phyloP scores from a whole-genome alignment of 805 yeast genomes.

The Yarrowia hollandica region DNA sequence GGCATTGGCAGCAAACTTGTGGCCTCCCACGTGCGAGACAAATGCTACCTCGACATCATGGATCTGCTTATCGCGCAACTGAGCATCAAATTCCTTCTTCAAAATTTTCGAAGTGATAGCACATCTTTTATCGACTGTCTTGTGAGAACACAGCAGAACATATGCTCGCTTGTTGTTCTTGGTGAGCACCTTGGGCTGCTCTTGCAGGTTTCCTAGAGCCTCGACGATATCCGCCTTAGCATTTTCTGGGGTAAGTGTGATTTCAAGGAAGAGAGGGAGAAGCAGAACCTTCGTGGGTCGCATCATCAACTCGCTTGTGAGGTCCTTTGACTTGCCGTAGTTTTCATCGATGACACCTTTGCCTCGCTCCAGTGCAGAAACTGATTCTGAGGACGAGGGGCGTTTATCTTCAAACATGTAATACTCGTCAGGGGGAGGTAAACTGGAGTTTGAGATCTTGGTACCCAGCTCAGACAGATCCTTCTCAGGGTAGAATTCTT shows the following conservation, averaged over 20 bases:
- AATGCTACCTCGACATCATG: slow-evolving; percentile 70
- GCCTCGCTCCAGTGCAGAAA: not conserved
- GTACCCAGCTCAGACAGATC: slow-evolving; percentile 35
- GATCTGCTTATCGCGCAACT: slow-evolving; percentile 68
- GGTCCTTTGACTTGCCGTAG: not conserved
- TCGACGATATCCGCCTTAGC: slow-evolving; percentile 48
- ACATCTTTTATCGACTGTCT: slow-evolving; percentile 88
- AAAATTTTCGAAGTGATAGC: slow-evolving; percentile 92
- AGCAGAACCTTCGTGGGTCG: slow-evolving; percentile 60
- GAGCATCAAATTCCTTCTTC: slow-evolving; percentile 72
- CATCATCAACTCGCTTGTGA: slow-evolving; percentile 35
- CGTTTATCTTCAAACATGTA: slow-evolving; percentile 44
- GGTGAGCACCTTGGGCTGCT: not conserved
- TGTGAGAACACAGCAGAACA: slow-evolving; percentile 83
- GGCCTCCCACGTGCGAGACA: slow-evolving; percentile 93
- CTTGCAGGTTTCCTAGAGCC: slow-evolving; percentile 45
- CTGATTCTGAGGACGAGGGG: slow-evolving; percentile 35
- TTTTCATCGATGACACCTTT: slow-evolving; percentile 1
- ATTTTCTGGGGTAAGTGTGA: slow-evolving; percentile 50
- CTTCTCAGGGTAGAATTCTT: not conserved
- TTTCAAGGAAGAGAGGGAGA: slow-evolving; percentile 74
- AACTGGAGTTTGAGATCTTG: slow-evolving; percentile 56
- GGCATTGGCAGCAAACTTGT: slow-evolving; percentile 89
- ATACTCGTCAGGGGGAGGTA: slow-evolving; percentile 48
- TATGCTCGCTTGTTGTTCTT: slow-evolving; percentile 27